Base-by-base conservation (phyloP, 352 stramenopile genomes). In the Globisporangium iwayamae region DNA sequence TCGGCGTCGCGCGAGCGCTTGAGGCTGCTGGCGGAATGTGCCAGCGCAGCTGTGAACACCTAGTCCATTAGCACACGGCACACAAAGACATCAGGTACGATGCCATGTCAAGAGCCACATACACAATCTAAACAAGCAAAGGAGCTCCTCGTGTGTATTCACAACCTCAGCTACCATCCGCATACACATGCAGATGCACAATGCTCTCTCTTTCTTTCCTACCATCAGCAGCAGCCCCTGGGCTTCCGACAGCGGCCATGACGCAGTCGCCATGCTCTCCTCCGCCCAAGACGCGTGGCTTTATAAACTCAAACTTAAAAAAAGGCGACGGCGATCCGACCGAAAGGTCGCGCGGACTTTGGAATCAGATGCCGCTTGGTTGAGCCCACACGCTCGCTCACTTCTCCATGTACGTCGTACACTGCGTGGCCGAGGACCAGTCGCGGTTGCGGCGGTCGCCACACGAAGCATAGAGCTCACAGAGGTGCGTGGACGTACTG, bases 401-500 rank as follows among this genome's bases (percentile, higher is more conserved):
- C 50, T 68, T 68, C 56, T 63, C 56, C 63, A 93, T 79, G 70
- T 94, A 94, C 60, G 76, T 72, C 30, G 75, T 65, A 65, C 86
- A 95, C 56, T 95, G 83, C 52, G 63, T 76, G 39, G 83, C 83
- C 32, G 74, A 66, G 18, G 85, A 92, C 87, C 87, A 96, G 70
- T 96, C 83, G 32, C 87, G 83, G 56, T 81, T 68, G 54, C 87
- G 83, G 43, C 81, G 81, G 71, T 96, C 87, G 28, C 87, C 87
- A 34, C 87, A 96, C 3, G 85, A 85, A 57, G 71, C 82, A 53
- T 92, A 91, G 22, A 96, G 72, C 64, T 96, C 87, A 56, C 87
- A 96, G 57, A 93, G 78, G 64, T 96, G 87, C 2, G 87, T 94
- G 52, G 86, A 68, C 13, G 85, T 93, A 68, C 85, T 91, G 71